Conservation (phyloP, 352 stramenopile species). For the Peronospora farinosa region DNA sequence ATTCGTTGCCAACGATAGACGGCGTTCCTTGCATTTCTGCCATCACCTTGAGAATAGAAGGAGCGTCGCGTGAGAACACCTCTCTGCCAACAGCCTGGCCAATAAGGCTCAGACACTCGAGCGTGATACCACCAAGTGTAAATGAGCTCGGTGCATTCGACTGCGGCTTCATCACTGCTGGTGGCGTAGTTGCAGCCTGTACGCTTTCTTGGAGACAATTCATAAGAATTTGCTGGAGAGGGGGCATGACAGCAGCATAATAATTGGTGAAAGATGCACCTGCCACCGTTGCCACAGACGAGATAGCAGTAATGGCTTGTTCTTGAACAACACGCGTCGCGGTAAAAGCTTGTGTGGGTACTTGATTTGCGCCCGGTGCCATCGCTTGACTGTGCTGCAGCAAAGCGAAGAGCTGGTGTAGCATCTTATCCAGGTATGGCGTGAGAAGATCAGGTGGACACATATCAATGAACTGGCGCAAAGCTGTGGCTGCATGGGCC, state of each 20-base stretch:
- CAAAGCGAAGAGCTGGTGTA: conserved; percentile 60
- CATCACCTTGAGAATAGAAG: conserved; percentile 81
- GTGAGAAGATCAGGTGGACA: conserved; percentile 53
- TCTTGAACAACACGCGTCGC: conserved; percentile 62
- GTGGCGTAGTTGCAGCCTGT: conserved; percentile 13
- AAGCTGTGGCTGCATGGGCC: conserved; percentile 62
- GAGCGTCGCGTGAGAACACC: conserved; percentile 58
- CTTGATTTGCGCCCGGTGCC: conserved; percentile 10
- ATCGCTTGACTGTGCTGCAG: conserved; percentile 37
- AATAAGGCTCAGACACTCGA: conserved; percentile 80
- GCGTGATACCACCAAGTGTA: conserved; percentile 77
- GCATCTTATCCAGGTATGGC: conserved; percentile 69
- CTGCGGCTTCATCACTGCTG: conserved; percentile 22
- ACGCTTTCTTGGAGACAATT: conserved; percentile 56
- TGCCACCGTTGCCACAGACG: conserved; percentile 64
- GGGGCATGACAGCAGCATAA: conserved; percentile 67
- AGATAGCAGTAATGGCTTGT: conserved; percentile 76
- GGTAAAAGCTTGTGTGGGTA: conserved; percentile 17
- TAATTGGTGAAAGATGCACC: conserved; percentile 62
- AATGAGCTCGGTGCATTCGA: conserved; percentile 45
- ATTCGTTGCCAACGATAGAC: conserved; percentile 71
- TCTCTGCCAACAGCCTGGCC: conserved; percentile 69
- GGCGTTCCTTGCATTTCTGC: conserved; percentile 80
- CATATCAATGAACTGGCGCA: conserved; percentile 84
- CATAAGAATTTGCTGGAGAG: conserved; percentile 64